Evolutionary conservation across 2,329 filamentous ascomycete genomes (phyloP).

Genomic region (Pyrenophora tritici-repentis): DNA sequence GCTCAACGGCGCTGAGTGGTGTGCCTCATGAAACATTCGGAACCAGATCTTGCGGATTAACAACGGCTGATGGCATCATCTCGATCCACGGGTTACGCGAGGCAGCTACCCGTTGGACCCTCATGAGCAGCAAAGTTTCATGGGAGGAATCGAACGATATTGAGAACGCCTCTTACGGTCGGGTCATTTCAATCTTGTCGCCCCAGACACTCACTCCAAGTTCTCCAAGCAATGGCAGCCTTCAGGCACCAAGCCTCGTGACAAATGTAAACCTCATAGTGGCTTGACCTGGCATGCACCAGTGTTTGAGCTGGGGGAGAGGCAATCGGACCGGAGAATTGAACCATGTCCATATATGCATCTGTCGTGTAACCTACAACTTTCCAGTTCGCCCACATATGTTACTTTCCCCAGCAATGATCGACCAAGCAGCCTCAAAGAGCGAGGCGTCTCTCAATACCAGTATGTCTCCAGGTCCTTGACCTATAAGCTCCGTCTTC

Average conservation of each 20-base stretch:
- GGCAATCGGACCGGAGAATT: slow-evolving; percentile 19
- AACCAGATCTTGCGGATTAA: slow-evolving; percentile 2
- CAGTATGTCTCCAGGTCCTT: no score
- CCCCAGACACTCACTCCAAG: no score
- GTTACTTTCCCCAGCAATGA: slow-evolving; percentile 17
- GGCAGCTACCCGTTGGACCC: slow-evolving; percentile 8
- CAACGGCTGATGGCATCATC: slow-evolving; percentile 6
- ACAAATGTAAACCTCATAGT: slow-evolving; percentile 2
- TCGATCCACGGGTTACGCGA: not conserved
- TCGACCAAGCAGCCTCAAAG: slow-evolving; percentile 7
- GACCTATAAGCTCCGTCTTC: not conserved
- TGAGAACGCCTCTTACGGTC: no score
- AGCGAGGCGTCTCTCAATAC: no score
- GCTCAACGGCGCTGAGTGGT: not conserved
- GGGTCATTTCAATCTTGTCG: no score
- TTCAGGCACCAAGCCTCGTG: not conserved
- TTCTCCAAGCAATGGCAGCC: no score
- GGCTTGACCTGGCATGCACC: slow-evolving; percentile 13
- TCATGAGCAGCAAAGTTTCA: not conserved
- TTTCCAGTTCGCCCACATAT: slow-evolving; percentile 10
- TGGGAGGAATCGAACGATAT: not conserved
- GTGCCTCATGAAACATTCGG: slow-evolving; percentile 1
- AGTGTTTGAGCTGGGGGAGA: no score
- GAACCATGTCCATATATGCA: slow-evolving; percentile 22
- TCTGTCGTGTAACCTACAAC: slow-evolving; percentile 26